Conservation (phyloP, 768 basidiomycete genomes). For the Ramaria rubella region DNA sequence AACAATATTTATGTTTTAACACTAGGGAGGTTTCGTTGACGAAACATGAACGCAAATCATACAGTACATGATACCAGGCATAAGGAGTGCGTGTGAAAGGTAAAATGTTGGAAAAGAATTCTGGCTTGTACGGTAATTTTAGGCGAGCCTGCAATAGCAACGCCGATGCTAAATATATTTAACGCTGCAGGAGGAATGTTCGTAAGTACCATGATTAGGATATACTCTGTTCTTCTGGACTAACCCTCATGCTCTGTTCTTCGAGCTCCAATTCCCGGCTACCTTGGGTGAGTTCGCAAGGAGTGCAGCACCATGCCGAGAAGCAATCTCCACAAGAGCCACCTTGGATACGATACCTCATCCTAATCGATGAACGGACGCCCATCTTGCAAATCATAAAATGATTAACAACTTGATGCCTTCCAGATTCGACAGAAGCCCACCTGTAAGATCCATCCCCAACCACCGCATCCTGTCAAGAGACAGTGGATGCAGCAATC, state of each 20-base stretch:
- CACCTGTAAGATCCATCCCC: conserved; percentile 39
- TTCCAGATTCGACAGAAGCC: background rate
- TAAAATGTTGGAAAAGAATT: too few relatives aligned
- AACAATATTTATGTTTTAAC: too few relatives aligned
- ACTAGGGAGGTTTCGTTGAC: too few relatives aligned
- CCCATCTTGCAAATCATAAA: conserved; percentile 20
- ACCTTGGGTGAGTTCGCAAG: conserved; percentile 46
- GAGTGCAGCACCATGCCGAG: conserved; percentile 35
- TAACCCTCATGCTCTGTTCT: conserved; percentile 23
- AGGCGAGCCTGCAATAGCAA: too few relatives aligned
- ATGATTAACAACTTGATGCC: conserved; percentile 20
- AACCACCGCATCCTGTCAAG: conserved; percentile 15
- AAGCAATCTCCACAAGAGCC: conserved; percentile 36
- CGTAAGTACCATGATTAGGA: too few relatives aligned
- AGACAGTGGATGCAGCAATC: conserved; percentile 19
- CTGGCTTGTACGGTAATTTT: too few relatives aligned
- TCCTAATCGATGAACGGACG: conserved; percentile 34
- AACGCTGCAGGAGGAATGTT: too few relatives aligned
- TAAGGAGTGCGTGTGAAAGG: too few relatives aligned
- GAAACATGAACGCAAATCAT: too few relatives aligned
- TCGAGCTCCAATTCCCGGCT: conserved; percentile 41
- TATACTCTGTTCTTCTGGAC: too few relatives aligned
- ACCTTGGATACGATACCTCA: conserved; percentile 43
- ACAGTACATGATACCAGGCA: too few relatives aligned
- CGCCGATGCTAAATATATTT: too few relatives aligned